Conservation (phyloP, 306 rosid genomes). For the Prunus fruticosa region DNA sequence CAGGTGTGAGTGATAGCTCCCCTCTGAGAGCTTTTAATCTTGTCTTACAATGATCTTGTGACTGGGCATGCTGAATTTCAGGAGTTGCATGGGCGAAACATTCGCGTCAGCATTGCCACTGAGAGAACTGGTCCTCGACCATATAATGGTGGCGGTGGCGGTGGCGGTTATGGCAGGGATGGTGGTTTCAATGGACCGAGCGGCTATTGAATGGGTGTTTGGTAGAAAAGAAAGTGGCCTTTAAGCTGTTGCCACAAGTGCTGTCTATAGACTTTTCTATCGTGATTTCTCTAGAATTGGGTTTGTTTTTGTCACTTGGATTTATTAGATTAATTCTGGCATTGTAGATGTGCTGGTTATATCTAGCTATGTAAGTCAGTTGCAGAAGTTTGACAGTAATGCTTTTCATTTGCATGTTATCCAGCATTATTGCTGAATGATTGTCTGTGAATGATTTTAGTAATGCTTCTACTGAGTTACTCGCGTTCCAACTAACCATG, state of each 20-base stretch:
- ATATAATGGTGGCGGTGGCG: conserved; percentile 19
- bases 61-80: conserved; percentile 23
- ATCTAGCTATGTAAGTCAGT: not conserved
- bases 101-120: conserved; percentile 62
- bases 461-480: not conserved
- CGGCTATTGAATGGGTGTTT: not conserved
- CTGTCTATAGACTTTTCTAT: not conserved
- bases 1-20: not conserved
- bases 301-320: not conserved
- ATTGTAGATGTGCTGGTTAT: not conserved
- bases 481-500: not conserved
- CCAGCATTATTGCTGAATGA: not conserved
- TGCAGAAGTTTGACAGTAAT: not conserved
- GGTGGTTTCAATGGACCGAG: conserved; percentile 29
- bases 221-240: not conserved
- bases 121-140: conserved; percentile 42
- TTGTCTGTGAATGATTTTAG: not conserved
- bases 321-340: conserved; percentile 3
- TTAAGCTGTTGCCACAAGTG: not conserved
- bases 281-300: not conserved
- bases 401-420: conserved; percentile 1
- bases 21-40: too few species aligned
- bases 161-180: conserved; percentile 23
- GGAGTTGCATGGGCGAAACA: conserved; percentile 65
- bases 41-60: not conserved